Base-by-base conservation (phyloP, 768 basidiomycete genomes). In the Sarcomyxa edulis region DNA sequence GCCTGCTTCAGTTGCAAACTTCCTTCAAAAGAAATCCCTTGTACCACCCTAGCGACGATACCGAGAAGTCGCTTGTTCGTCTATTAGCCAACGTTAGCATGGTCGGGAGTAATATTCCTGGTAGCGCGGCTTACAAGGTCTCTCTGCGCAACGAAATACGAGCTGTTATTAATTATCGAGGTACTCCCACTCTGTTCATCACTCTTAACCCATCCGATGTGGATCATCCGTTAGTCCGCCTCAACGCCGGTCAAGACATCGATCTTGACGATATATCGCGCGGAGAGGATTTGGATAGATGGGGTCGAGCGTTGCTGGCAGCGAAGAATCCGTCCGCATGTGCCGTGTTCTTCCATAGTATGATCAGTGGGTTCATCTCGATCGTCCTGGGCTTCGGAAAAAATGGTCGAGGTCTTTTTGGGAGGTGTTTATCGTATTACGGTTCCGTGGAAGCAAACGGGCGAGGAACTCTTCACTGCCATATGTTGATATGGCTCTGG, bases 181-280 rank as follows among this genome's bases (percentile, higher is more conserved):
- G 55, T 0, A 15, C 54, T 3, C 60, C 55, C 9, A 49, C 43
- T 7, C 50, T 61, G 6, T 62, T 53, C 31, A 19, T 61, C 6
- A 62, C 60, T 0, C 33, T 62, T 2, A 61, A 60, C 33, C 61
- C 61, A 6, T 44, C 54, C 1, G 59, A 61, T 35, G 38, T 58
- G 3, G 33, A 48, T n/a, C 48, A 53, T 35, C 54, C 56, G 0
- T 12, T 59, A 4, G 43, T 61, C 9, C 44, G 46, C 7, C 37
- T 59, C 12, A 22, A 58, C 1, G 42, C 37, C 5, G 55, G 60
- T 2, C 33, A 18, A 2, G 44, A 54, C 10, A 33, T 42, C 7
- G 46, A 49, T 14, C 18, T 24, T 5, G n/a, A n/a, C n/a, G n/a
- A n/a, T n/a, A n/a, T n/a, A n/a, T n/a, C n/a, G n/a, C n/a, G n/a